These are phyloP conservation scores for Yarrowia sp. DNA, from an alignment of 805 yeast genomes.

Conservation along the genomic window DNA sequence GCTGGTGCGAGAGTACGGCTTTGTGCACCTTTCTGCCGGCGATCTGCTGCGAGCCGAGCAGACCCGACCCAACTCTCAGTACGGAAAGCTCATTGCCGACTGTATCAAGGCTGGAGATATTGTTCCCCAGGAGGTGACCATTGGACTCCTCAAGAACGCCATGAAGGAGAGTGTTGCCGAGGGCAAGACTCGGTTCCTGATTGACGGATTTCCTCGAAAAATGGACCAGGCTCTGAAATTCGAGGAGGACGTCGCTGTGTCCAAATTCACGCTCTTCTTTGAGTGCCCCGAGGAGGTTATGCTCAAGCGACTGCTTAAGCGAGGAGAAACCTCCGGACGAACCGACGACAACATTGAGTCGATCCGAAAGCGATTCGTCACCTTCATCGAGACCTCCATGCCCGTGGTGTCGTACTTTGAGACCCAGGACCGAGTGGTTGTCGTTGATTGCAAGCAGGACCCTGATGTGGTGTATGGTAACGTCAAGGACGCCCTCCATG, in stretches of 20 bases:
- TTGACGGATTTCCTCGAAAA: constrained; percentile 96
- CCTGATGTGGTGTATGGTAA: constrained; percentile 73
- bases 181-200: constrained; percentile 60
- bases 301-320: constrained; percentile 77
- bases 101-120: constrained; percentile 84
- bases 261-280: constrained; percentile 43
- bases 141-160: constrained; percentile 78
- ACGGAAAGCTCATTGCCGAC: constrained; percentile 79
- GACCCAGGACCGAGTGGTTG: constrained; percentile 60
- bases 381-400: constrained; percentile 20
- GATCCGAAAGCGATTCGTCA: constrained; percentile 79
- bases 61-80: constrained; percentile 72
- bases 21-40: constrained; percentile 93
- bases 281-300: constrained; percentile 75
- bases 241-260: constrained; percentile 57
- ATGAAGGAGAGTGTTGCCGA: constrained; percentile 55
- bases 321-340: constrained; percentile 95
- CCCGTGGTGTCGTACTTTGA: constrained; percentile 18
- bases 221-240: constrained; percentile 98
- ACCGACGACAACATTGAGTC: constrained; percentile 89
- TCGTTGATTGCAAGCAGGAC: constrained; percentile 72
- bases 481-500: constrained; percentile 65
- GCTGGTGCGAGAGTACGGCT: constrained; percentile 74
- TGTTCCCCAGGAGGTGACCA: constrained; percentile 91
- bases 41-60: constrained; percentile 94